Conservation (phyloP, 164 flowering plant genomes). For the Nymphaea colorata region DNA sequence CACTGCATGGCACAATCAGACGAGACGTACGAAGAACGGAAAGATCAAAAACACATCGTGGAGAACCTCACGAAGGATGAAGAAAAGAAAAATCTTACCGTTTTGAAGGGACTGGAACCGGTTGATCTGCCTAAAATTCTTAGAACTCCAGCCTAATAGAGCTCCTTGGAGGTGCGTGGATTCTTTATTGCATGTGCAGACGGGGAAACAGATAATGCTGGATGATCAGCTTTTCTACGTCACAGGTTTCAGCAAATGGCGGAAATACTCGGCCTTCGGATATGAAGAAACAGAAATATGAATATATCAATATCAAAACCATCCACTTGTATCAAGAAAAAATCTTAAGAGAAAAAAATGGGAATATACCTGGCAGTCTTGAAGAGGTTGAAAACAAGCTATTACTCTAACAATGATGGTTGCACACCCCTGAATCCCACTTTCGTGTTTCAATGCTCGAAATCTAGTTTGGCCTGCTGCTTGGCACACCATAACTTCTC, state of each 20-base stretch:
- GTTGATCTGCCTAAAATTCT: neutral
- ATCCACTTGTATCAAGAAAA: too few species aligned
- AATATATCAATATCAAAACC: neutral
- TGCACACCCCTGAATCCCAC: conserved; percentile 74
- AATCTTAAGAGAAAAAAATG: too few species aligned
- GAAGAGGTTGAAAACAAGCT: conserved; percentile 94
- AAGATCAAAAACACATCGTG: neutral
- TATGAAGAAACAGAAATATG: conserved; percentile 6
- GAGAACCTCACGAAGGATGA: too few species aligned
- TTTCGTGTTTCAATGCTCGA: conserved; percentile 85
- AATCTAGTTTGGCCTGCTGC: conserved; percentile 89
- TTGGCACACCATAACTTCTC: conserved; percentile 98
- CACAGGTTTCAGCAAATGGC: conserved; percentile 89
- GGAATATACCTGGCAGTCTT: conserved; percentile 81
- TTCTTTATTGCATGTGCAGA: neutral
- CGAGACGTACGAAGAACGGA: neutral
- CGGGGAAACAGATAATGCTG: neutral
- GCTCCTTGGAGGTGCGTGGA: neutral
- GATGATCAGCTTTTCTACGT: conserved; percentile 41
- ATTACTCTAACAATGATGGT: conserved; percentile 87
- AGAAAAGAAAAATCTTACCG: neutral
- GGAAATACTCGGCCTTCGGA: conserved; percentile 84
- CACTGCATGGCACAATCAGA: neutral
- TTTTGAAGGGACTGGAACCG: neutral
- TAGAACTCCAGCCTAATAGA: neutral